These are phyloP conservation scores for Bryoglossum gracile DNA, from an alignment of 495 filamentous ascomycete genomes.

Conservation along the genomic window DNA sequence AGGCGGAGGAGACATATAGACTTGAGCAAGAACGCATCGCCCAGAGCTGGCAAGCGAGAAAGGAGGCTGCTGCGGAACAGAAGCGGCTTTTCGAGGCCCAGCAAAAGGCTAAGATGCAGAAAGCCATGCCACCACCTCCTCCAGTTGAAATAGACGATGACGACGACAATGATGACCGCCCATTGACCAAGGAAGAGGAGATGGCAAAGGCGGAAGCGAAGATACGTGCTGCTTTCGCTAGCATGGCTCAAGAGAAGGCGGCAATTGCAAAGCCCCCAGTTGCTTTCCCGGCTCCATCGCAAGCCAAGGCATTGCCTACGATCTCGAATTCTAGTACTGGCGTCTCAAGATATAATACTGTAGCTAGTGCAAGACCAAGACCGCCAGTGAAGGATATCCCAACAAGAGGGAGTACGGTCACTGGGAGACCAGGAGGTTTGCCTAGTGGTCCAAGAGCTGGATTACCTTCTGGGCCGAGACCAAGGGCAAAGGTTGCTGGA, in stretches of 20 bases:
- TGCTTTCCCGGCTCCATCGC: neutral
- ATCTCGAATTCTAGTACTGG: neutral
- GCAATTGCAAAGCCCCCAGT: neutral
- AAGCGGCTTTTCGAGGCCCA: neutral
- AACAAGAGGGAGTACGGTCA: neutral
- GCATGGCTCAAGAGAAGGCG: neutral
- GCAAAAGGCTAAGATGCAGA: neutral
- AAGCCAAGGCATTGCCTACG: no score
- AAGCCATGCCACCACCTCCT: neutral
- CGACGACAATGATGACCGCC: neutral
- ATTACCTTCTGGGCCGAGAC: neutral
- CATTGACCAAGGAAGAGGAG: neutral
- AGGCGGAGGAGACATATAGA: neutral
- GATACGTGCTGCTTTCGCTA: neutral
- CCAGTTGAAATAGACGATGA: neutral
- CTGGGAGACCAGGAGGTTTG: neutral
- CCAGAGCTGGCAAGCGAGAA: neutral
- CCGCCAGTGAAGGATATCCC: neutral
- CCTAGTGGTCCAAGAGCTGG: neutral
- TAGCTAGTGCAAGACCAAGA: neutral
- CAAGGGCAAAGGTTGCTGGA: no score
- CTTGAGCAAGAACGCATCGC: neutral
- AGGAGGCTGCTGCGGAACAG: neutral
- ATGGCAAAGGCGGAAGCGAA: slow-evolving; percentile 1
- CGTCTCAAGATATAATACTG: neutral